phyloP scores from a whole-genome alignment of 257 asterid species.

The Linaria vulgaris region DNA sequence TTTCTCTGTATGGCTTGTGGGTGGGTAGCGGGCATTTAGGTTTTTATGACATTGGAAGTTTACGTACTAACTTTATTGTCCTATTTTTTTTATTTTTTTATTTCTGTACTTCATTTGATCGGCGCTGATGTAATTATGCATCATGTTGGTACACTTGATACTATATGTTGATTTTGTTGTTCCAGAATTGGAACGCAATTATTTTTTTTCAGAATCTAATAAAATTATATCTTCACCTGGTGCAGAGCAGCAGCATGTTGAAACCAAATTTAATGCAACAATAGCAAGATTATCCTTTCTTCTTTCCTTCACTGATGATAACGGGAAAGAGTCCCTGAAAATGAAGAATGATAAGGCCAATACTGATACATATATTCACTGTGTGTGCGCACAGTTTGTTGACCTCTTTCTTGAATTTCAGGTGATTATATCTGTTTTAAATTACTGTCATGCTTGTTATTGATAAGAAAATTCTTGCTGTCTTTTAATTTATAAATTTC shows the following conservation, averaged over 20 bases:
- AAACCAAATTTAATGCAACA: constrained; percentile 77
- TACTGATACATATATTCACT: constrained; percentile 39
- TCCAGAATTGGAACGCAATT: constrained; percentile 17
- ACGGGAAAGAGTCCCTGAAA: constrained; percentile 40
- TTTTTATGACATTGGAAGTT: too few species aligned
- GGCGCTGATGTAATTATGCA: too few species aligned
- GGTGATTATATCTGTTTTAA: constrained; percentile 44
- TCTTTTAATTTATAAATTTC: constrained; percentile 16
- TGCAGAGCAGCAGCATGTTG: constrained; percentile 89
- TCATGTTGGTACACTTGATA: too few species aligned
- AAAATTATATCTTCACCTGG: constrained; percentile 27
- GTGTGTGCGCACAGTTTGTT: constrained; percentile 57
- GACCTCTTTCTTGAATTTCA: constrained; percentile 49
- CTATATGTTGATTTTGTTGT: constrained; percentile 3
- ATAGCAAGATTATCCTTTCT: constrained; percentile 58
- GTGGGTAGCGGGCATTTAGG: neutral
- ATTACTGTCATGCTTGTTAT: constrained; percentile 17
- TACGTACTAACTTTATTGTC: too few species aligned
- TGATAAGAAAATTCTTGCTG: constrained; percentile 21
- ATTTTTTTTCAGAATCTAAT: constrained; percentile 30
- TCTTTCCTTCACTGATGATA: constrained; percentile 75
- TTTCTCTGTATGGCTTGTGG: neutral
- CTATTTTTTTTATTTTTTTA: too few species aligned
- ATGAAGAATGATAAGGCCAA: constrained; percentile 37
- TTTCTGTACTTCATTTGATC: too few species aligned